These are phyloP conservation scores for Saccharum officinarum DNA, from an alignment of 176 grass and related monocot species.

Conservation along the genomic window DNA sequence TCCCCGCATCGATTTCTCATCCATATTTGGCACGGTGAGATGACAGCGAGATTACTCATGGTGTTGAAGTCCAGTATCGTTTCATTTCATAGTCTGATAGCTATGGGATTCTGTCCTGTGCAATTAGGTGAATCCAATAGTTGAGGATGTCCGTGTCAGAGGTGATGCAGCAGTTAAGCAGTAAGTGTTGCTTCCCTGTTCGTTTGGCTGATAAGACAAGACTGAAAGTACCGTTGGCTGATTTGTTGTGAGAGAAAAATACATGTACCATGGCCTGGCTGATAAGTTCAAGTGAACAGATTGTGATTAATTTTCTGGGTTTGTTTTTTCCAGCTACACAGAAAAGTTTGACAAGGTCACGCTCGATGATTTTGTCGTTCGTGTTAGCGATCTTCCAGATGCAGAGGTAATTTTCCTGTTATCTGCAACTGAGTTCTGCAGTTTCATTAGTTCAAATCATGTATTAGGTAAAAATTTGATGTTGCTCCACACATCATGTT, in stretches of 20 bases:
- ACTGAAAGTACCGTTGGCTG: too few species aligned
- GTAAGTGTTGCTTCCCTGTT: constrained; percentile 33
- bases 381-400: constrained; percentile 65
- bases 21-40: constrained; percentile 81
- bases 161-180: constrained; percentile 87
- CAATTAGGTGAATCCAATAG: constrained; percentile 81
- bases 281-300: too few species aligned
- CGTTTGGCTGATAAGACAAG: too few species aligned
- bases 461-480: not conserved
- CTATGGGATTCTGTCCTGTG: not conserved
- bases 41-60: not conserved
- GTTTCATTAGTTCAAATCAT: not conserved
- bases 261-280: too few species aligned
- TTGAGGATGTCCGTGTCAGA: constrained; percentile 80
- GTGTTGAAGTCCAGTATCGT: not conserved
- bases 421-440: not conserved
- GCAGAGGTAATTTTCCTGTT: constrained; percentile 56
- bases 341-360: constrained; percentile 84
- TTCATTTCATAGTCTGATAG: not conserved
- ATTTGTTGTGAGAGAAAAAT: too few species aligned
- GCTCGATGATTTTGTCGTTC: constrained; percentile 60
- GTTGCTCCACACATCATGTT: not conserved
- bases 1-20: constrained; percentile 89
- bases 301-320: constrained; percentile 8
- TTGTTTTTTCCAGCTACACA: constrained; percentile 69